Evolutionary conservation across 495 filamentous ascomycete species (phyloP).

Genomic region (Margaritispora aquatica): DNA sequence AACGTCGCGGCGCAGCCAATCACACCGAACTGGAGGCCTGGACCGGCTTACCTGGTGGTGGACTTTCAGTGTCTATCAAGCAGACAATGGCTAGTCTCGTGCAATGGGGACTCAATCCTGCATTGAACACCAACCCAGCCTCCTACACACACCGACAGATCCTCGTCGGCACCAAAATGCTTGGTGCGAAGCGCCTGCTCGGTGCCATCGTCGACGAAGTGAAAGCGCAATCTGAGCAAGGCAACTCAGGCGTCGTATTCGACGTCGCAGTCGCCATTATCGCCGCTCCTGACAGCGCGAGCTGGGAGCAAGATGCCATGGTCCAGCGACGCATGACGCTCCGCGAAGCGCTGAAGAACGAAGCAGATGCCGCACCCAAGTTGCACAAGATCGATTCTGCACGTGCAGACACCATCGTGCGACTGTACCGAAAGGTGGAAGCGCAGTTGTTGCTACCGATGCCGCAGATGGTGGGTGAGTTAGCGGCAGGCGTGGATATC

Average conservation of each 20-base stretch:
- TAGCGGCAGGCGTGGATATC: slow-evolving; percentile 14
- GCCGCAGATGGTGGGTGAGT: slow-evolving; percentile 8
- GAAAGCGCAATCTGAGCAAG: slow-evolving; percentile 32
- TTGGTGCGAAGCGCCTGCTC: slow-evolving; percentile 61
- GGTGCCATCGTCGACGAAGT: slow-evolving; percentile 63
- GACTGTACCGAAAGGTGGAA: slow-evolving; percentile 70
- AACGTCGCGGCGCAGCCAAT: slow-evolving; percentile 56
- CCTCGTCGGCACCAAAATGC: slow-evolving; percentile 56
- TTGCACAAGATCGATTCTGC: slow-evolving; percentile 53
- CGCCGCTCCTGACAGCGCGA: slow-evolving; percentile 56
- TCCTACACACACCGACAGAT: slow-evolving; percentile 77
- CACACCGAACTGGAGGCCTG: slow-evolving; percentile 73
- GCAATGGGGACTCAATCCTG: slow-evolving; percentile 63
- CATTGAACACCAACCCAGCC: slow-evolving; percentile 59
- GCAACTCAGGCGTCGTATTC: slow-evolving; percentile 57
- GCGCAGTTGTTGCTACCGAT: slow-evolving; percentile 39
- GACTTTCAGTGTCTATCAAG: slow-evolving; percentile 55
- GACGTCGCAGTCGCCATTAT: slow-evolving; percentile 71
- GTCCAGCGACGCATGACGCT: slow-evolving; percentile 45
- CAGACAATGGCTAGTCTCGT: slow-evolving; percentile 61
- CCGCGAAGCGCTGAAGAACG: slow-evolving; percentile 61
- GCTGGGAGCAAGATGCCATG: slow-evolving; percentile 24
- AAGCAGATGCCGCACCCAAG: slow-evolving; percentile 55
- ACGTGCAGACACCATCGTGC: slow-evolving; percentile 65
- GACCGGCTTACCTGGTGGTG: slow-evolving; percentile 55